phyloP scores from a whole-genome alignment of 2,329 filamentous ascomycete genomes.

The Periconia macrospinosa region DNA sequence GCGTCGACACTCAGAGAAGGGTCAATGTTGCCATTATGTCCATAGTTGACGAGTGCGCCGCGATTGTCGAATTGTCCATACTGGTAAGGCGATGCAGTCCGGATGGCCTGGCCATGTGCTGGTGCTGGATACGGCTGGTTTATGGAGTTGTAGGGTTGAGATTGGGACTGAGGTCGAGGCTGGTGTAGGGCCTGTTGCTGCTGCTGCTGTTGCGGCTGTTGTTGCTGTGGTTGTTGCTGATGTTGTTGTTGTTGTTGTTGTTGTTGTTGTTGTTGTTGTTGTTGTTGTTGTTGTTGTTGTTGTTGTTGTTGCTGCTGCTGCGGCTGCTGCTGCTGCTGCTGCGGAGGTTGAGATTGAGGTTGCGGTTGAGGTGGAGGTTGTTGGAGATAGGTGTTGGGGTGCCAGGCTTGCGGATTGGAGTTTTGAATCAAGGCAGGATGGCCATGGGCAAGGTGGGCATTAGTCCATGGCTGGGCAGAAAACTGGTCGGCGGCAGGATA shows the following conservation, averaged over 20 bases:
- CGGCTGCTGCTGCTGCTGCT: neutral
- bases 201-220: neutral
- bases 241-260: neutral
- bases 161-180: neutral
- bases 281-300: neutral
- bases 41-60: slow-evolving; percentile 22
- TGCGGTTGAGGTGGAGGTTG: neutral
- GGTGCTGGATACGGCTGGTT: slow-evolving; percentile 28
- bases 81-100: slow-evolving; percentile 35
- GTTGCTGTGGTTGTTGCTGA: neutral
- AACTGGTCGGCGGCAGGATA: slow-evolving; percentile 33
- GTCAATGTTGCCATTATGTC: slow-evolving; percentile 29
- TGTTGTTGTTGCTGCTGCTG: neutral
- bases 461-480: slow-evolving; percentile 31
- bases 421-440: slow-evolving; percentile 19
- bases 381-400: slow-evolving; percentile 25
- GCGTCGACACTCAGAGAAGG: slow-evolving; percentile 29
- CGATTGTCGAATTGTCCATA: slow-evolving; percentile 35
- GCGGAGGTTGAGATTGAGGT: neutral
- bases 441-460: slow-evolving; percentile 23
- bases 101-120: slow-evolving; percentile 23
- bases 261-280: slow-evolving; percentile 1
- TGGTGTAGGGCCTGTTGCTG: neutral
- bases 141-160: slow-evolving; percentile 19
- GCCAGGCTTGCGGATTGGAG: slow-evolving; percentile 25